Conservation (phyloP, 441 rosid species). For the Euphorbia celastroides region DNA sequence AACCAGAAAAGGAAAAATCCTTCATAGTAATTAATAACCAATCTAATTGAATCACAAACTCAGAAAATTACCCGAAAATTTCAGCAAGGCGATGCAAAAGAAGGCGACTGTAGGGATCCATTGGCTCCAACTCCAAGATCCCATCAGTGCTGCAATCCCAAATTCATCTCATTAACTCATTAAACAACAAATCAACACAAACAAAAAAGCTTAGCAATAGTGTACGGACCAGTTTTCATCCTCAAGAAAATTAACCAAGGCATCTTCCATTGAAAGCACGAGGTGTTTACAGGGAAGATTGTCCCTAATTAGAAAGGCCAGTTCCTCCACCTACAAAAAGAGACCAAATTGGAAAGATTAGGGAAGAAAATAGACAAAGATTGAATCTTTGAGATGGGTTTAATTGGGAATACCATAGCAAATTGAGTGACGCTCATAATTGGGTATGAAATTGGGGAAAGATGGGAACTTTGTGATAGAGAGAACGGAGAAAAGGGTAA, state of each 20-base stretch:
- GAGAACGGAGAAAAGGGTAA: background rate
- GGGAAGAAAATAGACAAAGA: background rate
- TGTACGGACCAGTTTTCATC: slow-evolving; percentile 10
- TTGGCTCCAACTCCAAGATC: slow-evolving; percentile 58
- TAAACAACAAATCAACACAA: background rate
- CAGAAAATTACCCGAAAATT: slow-evolving; percentile 50
- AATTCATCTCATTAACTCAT: background rate
- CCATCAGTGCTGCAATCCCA: slow-evolving; percentile 44
- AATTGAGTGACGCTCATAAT: slow-evolving; percentile 26
- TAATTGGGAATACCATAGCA: slow-evolving; percentile 23
- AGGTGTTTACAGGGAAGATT: slow-evolving; percentile 59
- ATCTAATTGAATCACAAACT: background rate
- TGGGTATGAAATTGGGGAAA: background rate
- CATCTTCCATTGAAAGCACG: slow-evolving; percentile 61
- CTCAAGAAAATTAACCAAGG: slow-evolving; percentile 47
- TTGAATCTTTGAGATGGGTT: background rate
- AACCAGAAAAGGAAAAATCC: background rate
- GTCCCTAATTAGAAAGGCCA: slow-evolving; percentile 62
- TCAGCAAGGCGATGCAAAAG: slow-evolving; percentile 70
- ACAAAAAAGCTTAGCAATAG: background rate
- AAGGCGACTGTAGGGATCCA: slow-evolving; percentile 63
- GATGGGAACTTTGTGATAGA: background rate
- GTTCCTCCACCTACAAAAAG: slow-evolving; percentile 57
- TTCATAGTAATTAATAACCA: background rate
- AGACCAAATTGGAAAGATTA: background rate